Conservation (phyloP, 106 monocot species). For the Amphibolis antarctica region DNA sequence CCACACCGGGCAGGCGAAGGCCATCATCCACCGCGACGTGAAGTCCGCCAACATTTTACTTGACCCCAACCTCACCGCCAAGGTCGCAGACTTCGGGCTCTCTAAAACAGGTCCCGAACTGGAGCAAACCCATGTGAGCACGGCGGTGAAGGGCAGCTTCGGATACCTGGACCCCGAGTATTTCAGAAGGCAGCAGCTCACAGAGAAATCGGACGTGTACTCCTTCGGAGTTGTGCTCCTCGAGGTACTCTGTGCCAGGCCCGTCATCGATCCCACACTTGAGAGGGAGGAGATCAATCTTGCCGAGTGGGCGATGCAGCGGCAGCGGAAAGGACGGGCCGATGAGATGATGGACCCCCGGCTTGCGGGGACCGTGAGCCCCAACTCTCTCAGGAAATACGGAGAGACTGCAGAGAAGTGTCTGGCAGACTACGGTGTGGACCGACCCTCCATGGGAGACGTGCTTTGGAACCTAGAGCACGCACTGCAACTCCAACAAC, state of each 20-base stretch:
- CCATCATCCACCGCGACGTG: conserved; percentile 46
- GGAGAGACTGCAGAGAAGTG: conserved; percentile 35
- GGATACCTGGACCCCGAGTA: conserved; percentile 55
- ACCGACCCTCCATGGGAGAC: conserved; percentile 41
- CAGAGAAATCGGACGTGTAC: conserved; percentile 42
- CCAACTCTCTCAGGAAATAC: conserved; percentile 30
- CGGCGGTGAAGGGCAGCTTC: conserved; percentile 41
- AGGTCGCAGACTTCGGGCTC: conserved; percentile 49
- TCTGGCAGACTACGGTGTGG: conserved; percentile 26
- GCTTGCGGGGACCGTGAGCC: conserved; percentile 10
- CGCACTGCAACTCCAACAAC: conserved; percentile 27
- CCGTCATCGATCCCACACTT: conserved; percentile 27
- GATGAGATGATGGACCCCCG: conserved; percentile 26
- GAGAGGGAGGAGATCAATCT: conserved; percentile 33
- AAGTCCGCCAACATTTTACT: conserved; percentile 47
- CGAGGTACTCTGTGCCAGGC: conserved; percentile 37
- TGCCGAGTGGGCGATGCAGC: conserved; percentile 39
- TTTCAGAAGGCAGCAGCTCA: conserved; percentile 25
- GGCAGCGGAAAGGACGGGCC: conserved; percentile 19
- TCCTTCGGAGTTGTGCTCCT: conserved; percentile 40
- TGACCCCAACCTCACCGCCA: conserved; percentile 26
- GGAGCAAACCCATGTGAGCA: conserved; percentile 42
- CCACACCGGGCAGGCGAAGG: conserved; percentile 26
- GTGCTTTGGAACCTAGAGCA: too few relatives aligned
- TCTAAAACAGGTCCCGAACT: conserved; percentile 32